phyloP scores from a whole-genome alignment of 208 protist genomes.

The Wallacemonas sp. region DNA sequence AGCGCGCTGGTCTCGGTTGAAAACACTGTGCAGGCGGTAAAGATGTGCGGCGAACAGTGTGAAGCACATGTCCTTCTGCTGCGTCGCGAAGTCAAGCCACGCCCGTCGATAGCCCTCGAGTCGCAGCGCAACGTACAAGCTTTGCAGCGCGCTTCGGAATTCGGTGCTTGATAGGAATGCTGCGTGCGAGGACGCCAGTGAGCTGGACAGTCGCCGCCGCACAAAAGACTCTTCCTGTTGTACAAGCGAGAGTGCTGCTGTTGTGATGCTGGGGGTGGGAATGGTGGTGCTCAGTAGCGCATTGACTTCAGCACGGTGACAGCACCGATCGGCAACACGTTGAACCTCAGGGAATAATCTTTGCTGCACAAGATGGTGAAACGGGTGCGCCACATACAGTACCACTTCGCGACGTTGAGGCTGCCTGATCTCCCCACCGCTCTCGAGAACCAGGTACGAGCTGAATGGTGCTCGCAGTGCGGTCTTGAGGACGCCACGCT shows the following conservation, averaged over 20 bases:
- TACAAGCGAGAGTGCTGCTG: not conserved
- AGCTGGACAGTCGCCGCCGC: not conserved
- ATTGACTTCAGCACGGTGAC: no score
- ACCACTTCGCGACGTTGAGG: no score
- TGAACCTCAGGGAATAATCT: not conserved
- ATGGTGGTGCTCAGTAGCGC: no score
- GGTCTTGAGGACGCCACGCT: not conserved
- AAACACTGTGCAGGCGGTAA: not conserved
- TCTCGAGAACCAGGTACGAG: not conserved
- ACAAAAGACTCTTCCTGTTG: constrained; percentile 1
- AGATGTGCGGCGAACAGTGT: not conserved
- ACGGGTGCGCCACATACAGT: not conserved
- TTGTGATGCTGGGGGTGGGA: not conserved
- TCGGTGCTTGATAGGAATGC: not conserved
- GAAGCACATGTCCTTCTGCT: constrained; percentile 8
- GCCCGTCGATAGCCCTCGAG: not conserved
- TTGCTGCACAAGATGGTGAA: not conserved
- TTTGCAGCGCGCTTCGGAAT: not conserved
- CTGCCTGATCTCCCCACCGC: no score
- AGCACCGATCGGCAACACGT: not conserved
- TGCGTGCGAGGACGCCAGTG: not conserved
- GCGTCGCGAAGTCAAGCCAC: not conserved
- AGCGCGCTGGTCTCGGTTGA: not conserved
- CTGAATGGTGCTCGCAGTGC: not conserved
- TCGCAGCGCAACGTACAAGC: not conserved